Conservation (phyloP, 305 asterid species). For the Fraxinus greggii region DNA sequence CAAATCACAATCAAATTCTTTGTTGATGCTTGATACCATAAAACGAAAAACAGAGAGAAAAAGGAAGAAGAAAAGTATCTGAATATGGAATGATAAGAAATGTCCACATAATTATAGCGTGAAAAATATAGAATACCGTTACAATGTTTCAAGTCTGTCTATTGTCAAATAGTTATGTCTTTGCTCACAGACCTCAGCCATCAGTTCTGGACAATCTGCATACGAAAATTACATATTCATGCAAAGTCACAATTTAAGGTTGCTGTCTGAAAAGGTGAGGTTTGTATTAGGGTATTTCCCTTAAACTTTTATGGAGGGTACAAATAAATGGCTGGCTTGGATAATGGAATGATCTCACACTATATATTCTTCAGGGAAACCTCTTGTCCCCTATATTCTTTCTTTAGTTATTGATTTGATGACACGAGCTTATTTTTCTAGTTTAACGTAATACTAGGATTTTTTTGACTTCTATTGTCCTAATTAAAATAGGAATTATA, state of each 20-base stretch:
- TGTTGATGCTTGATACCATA: neutral
- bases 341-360: neutral
- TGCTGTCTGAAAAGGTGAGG: conserved; percentile 27
- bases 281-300: conserved; percentile 5
- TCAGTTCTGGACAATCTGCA: conserved; percentile 24
- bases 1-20: neutral
- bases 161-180: conserved; percentile 46
- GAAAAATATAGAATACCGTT: conserved; percentile 45
- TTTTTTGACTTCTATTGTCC: neutral
- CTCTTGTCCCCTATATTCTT: neutral
- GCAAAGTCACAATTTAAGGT: conserved; percentile 43
- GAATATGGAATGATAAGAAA: conserved; percentile 14
- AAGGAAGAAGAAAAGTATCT: neutral
- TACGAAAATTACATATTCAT: conserved; percentile 51
- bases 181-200: conserved; percentile 24
- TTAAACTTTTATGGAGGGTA: conserved; percentile 19
- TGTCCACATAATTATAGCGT: neutral
- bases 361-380: neutral
- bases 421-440: neutral
- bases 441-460: neutral
- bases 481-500: too few relatives aligned
- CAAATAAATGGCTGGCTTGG: neutral
- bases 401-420: neutral
- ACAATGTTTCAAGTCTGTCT: conserved; percentile 26
- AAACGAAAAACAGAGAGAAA: neutral